Evolutionary conservation across 495 filamentous ascomycete species (phyloP), one percentile per base, ranked within the genome.

Genomic region (Penicillium canescens): DNA sequence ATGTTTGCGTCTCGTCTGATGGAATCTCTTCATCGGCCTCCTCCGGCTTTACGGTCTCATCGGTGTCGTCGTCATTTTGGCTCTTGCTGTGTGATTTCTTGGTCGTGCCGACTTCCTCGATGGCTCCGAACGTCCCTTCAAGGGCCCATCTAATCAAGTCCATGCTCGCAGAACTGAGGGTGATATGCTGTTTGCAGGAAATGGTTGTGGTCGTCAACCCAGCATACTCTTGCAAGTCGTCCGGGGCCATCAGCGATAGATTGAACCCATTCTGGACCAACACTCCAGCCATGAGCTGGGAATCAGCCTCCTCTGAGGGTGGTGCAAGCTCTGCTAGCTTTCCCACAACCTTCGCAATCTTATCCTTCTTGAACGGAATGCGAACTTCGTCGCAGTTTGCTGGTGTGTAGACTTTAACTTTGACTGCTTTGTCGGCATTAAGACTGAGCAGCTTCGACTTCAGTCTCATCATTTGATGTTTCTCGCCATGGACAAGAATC

Each of bases 261-360:
- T 97, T 94, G 68, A 98, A 98, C 59, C 96, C 94, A 64, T 93
- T 96, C 61, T 98, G 92, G 23, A 98, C 92, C 6, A 98, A 75
- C 4, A 98, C 94, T 24, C 95, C 94, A 5, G 85, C 86, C 61
- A 98, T 83, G 14, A 97, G 68, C 37, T 79, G 72, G 42, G 73
- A 56, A 12, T 77, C 75, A 12, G 81, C 76, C 14, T 72, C 53
- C 12, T 75, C 74, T 18, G 57, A 55, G 1, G 90, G 86, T 26
- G 88, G 90, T 1, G 86, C 78, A 33, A 92, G 83, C 23, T 90
- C 80, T 11, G 94, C 94, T 13, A 98, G 80, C 67, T 91, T 94
- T 50, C 95, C 94, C 12, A 98, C 94, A 12, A 98, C 94, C 72
- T 96, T 96, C 54, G 91, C 95, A 12, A 90, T 82, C 64, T 98